Conservation (phyloP, 352 stramenopile genomes). For the Globisporangium takayamanum region DNA sequence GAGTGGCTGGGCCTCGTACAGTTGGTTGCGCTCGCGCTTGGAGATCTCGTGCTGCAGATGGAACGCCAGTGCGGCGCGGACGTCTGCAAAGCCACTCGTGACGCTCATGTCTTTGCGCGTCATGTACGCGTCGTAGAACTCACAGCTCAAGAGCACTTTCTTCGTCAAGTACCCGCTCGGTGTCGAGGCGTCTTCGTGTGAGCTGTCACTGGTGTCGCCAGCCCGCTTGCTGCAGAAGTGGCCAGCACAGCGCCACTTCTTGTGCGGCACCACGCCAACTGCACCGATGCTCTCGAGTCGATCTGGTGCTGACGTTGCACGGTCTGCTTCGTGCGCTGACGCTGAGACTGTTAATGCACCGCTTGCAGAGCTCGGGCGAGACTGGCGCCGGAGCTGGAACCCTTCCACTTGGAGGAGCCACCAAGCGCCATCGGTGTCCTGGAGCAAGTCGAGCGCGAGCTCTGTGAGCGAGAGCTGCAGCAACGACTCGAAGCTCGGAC, state of each 20-base stretch:
- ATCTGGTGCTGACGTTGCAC: conserved; percentile 42
- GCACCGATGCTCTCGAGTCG: conserved; percentile 20
- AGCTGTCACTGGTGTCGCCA: background rate
- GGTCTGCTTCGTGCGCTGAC: conserved; percentile 3
- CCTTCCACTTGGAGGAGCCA: conserved; percentile 71
- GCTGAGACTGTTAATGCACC: background rate
- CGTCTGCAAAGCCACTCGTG: conserved; percentile 30
- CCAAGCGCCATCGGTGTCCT: conserved; percentile 45
- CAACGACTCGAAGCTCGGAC: conserved; percentile 27
- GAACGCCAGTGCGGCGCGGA: conserved; percentile 35
- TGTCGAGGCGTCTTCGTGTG: conserved; percentile 10
- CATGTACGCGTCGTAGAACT: conserved; percentile 52
- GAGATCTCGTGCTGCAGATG: conserved; percentile 48
- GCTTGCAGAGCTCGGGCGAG: conserved; percentile 6
- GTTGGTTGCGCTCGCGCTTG: conserved; percentile 38
- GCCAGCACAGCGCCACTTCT: conserved; percentile 48
- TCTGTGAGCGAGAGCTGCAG: conserved; percentile 36
- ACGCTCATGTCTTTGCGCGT: conserved; percentile 36
- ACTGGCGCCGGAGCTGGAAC: conserved; percentile 29
- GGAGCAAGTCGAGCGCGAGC: conserved; percentile 49
- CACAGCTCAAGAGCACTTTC: conserved; percentile 58
- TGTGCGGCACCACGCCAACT: conserved; percentile 10
- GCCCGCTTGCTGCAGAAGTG: conserved; percentile 19
- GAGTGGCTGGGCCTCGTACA: conserved; percentile 55
- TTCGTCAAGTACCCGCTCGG: conserved; percentile 52